Evolutionary conservation across 192 early-diverging fungal genomes (phyloP).

Genomic region (Coemansia biformis): DNA sequence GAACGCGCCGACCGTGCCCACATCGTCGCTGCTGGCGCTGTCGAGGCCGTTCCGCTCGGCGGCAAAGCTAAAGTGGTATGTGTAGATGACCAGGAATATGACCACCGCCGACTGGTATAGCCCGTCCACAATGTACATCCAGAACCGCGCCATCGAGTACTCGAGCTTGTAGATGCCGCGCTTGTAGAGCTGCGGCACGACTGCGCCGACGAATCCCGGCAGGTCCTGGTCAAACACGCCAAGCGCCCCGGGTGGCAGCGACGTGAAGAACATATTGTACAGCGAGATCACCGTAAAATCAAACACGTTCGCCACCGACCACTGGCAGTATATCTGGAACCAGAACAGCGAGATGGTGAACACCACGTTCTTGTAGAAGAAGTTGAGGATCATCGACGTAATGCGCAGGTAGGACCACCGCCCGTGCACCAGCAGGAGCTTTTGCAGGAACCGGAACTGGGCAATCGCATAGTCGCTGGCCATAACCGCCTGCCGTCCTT

Average conservation of each 20-base stretch:
- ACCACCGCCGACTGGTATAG: slow-evolving; percentile 66
- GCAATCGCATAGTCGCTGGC: slow-evolving; percentile 98
- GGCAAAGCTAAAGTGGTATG: slow-evolving; percentile 49
- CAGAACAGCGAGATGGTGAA: slow-evolving; percentile 98
- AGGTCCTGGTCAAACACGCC: slow-evolving; percentile 98
- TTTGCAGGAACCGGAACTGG: slow-evolving; percentile 92
- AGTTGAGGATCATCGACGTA: slow-evolving; percentile 92
- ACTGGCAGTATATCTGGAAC: slow-evolving; percentile 89
- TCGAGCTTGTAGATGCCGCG: slow-evolving; percentile 65
- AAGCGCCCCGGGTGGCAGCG: slow-evolving; percentile 89
- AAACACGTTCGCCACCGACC: slow-evolving; percentile 95
- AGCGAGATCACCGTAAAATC: slow-evolving; percentile 95
- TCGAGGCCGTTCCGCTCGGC: slow-evolving; percentile 55
- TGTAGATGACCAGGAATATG: slow-evolving; percentile 62
- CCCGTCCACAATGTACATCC: slow-evolving; percentile 65
- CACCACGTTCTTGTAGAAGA: slow-evolving; percentile 99
- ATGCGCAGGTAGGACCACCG: slow-evolving; percentile 94
- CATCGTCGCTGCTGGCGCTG: slow-evolving; percentile 48
- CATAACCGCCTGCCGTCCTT: slow-evolving; percentile 94
- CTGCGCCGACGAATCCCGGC: slow-evolving; percentile 59
- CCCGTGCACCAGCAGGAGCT: slow-evolving; percentile 93
- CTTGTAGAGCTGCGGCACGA: slow-evolving; percentile 74
- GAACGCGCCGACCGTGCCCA: slow-evolving; percentile 72
- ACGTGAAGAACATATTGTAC: slow-evolving; percentile 92
- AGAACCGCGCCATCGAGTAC: slow-evolving; percentile 72